These are phyloP conservation scores for Tulasnella sp. DNA, from an alignment of 768 basidiomycete species.

Conservation along the genomic window DNA sequence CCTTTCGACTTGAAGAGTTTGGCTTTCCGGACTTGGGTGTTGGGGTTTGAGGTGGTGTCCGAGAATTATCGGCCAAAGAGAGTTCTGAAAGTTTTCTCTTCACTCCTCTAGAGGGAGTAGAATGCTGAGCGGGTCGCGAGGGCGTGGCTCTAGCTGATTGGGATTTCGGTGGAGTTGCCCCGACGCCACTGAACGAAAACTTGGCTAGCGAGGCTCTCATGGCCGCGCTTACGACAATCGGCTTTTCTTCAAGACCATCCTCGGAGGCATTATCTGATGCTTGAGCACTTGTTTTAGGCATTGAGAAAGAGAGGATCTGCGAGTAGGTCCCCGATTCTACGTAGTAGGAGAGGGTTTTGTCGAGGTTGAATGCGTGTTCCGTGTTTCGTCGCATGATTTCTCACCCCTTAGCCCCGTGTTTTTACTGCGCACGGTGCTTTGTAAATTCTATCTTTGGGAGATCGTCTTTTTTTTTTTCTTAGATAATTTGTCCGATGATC, in stretches of 20 bases:
- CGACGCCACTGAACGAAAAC: not conserved
- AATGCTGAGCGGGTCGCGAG: not conserved
- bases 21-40: not conserved
- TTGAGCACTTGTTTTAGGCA: not conserved
- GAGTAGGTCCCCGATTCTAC: too few relatives aligned
- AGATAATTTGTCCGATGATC: too few relatives aligned
- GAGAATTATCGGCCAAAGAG: not conserved
- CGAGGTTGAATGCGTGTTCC: too few relatives aligned
- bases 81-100: not conserved
- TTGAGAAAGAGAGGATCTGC: not conserved
- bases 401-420: too few relatives aligned
- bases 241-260: not conserved
- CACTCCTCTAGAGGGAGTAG: not conserved
- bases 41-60: not conserved
- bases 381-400: too few relatives aligned
- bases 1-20: not conserved
- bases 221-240: not conserved
- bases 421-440: too few relatives aligned
- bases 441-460: too few relatives aligned
- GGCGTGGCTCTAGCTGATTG: not conserved
- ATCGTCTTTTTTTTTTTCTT: too few relatives aligned
- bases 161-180: not conserved
- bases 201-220: not conserved
- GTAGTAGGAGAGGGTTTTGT: too few relatives aligned
- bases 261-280: not conserved